Percentiles rank a stretch among this genome's conserved stretches.
These are phyloP conservation scores for Crithidia thermophila DNA, from an alignment of 208 protist species.

Conservation along the genomic window DNA sequence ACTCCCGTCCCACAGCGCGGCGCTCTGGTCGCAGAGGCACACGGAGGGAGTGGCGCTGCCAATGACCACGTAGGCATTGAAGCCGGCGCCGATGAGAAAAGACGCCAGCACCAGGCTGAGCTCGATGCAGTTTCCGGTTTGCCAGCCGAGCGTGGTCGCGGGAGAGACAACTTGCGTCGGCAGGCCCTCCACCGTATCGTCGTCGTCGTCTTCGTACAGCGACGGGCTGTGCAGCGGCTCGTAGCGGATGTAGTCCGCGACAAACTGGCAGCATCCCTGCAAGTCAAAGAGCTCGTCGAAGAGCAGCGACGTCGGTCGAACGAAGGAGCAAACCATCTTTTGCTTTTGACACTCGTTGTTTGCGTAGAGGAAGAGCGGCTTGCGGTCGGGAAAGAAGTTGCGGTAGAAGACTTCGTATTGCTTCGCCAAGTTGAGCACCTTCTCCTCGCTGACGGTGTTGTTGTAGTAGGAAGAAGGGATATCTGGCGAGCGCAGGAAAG, in stretches of 20 bases:
- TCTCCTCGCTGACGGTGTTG: constrained; percentile 68
- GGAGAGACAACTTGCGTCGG: constrained; percentile 85
- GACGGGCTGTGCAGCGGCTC: constrained; percentile 66
- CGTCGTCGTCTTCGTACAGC: constrained; percentile 36
- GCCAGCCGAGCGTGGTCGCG: constrained; percentile 84
- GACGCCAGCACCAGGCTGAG: constrained; percentile 81
- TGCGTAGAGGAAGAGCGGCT: constrained; percentile 64
- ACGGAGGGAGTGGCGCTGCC: constrained; percentile 80
- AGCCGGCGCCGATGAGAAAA: constrained; percentile 87
- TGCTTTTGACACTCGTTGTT: constrained; percentile 73
- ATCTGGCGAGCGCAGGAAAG: constrained; percentile 36
- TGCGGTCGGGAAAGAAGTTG: constrained; percentile 79
- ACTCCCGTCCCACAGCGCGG: constrained; percentile 44
- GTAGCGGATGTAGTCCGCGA: constrained; percentile 88
- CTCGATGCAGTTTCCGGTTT: constrained; percentile 91
- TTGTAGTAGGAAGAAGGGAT: constrained; percentile 74
- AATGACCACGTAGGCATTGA: constrained; percentile 91
- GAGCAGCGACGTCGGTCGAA: constrained; percentile 78
- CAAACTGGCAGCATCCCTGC: constrained; percentile 60
- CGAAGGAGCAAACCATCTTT: constrained; percentile 93
- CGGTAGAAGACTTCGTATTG: constrained; percentile 73
- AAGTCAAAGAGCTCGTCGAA: constrained; percentile 86
- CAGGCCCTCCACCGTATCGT: constrained; percentile 50
- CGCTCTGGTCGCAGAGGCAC: constrained; percentile 79
- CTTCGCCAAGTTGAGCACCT: constrained; percentile 54